Conservation (phyloP, 305 asterid species). For the Striga hermonthica region DNA sequence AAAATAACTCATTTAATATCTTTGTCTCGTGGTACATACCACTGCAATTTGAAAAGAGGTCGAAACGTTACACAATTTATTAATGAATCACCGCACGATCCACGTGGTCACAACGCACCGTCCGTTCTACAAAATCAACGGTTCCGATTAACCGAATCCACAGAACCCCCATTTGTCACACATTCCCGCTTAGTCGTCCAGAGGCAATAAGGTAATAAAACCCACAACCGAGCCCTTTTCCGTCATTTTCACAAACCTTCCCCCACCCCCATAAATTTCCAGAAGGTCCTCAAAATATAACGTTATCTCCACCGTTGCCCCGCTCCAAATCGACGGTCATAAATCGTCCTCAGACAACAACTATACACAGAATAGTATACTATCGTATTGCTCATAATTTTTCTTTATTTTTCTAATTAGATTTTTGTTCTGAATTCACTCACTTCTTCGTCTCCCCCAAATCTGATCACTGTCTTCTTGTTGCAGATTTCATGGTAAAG, state of each 20-base stretch:
- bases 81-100: no score
- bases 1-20: no score
- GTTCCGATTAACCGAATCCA: no score
- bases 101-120: no score
- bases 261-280: background rate
- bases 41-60: no score
- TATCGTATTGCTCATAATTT: slow-evolving; percentile 29
- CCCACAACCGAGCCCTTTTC: background rate
- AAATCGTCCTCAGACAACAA: background rate
- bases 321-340: slow-evolving; percentile 27
- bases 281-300: background rate
- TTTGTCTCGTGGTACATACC: no score
- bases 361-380: slow-evolving; percentile 23
- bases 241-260: background rate
- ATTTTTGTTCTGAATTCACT: background rate
- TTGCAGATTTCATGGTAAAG: slow-evolving; percentile 37
- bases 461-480: slow-evolving; percentile 23
- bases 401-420: slow-evolving; percentile 28
- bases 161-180: no score
- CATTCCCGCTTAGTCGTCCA: no score
- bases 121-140: no score
- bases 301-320: slow-evolving; percentile 19
- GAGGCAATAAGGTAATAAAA: background rate
- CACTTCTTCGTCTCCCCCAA: slow-evolving; percentile 18
- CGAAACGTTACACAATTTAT: no score